These are phyloP conservation scores for Chaetoscypha palmicola DNA, from an alignment of 2,329 filamentous ascomycete genomes.

Conservation along the genomic window DNA sequence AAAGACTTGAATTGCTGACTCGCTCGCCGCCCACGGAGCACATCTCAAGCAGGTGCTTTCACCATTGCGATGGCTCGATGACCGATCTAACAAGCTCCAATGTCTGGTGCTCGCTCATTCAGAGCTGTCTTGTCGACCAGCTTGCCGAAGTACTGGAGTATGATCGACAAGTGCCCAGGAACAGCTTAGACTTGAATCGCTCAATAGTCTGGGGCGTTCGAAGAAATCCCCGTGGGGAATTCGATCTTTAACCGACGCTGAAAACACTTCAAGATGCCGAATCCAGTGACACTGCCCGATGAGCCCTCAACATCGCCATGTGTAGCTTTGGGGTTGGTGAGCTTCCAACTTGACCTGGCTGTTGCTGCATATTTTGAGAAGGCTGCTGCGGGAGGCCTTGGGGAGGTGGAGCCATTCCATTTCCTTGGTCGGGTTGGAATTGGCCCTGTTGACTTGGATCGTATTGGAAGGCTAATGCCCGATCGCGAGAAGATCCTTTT, in stretches of 20 bases:
- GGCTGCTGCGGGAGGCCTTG: constrained; percentile 35
- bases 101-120: too few relatives aligned
- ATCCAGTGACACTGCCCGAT: constrained; percentile 35
- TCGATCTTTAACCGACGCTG: too few relatives aligned
- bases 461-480: constrained; percentile 63
- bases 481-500: too few relatives aligned
- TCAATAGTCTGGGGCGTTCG: constrained; percentile 93
- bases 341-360: constrained; percentile 56
- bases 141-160: too few relatives aligned
- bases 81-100: too few relatives aligned
- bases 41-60: too few relatives aligned
- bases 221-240: constrained; percentile 91
- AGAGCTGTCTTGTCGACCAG: too few relatives aligned
- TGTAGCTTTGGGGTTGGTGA: constrained; percentile 42
- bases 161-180: too few relatives aligned
- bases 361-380: constrained; percentile 28
- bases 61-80: too few relatives aligned
- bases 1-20: too few relatives aligned
- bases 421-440: constrained; percentile 43
- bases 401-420: constrained; percentile 36
- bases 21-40: too few relatives aligned
- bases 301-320: constrained; percentile 30
- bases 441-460: constrained; percentile 54
- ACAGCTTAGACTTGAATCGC: constrained; percentile 86
- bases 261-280: too few relatives aligned